These are phyloP conservation scores for Allomyces javanicus DNA, from an alignment of 192 early-diverging fungal genomes.

Conservation along the genomic window DNA sequence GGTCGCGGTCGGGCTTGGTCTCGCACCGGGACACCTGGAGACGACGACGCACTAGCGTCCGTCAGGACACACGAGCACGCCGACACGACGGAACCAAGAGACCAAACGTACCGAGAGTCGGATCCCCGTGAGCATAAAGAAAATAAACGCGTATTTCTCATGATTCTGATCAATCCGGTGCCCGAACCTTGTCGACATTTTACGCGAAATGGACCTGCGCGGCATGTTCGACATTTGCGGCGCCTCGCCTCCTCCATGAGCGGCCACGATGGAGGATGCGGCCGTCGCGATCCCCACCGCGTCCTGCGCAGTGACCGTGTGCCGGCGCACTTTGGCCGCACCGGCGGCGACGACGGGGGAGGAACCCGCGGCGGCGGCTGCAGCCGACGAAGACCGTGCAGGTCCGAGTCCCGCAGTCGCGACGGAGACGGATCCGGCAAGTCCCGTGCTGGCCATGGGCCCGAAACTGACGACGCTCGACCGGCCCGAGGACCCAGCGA, in stretches of 20 bases:
- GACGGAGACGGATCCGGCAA: neutral
- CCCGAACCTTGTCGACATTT: slow-evolving; percentile 15
- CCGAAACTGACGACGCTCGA: too few relatives aligned
- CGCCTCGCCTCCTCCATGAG: too few relatives aligned
- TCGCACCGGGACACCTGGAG: slow-evolving; percentile 46
- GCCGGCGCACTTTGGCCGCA: neutral
- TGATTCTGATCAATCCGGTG: slow-evolving; percentile 87
- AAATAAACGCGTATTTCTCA: slow-evolving; percentile 91
- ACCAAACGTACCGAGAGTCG: slow-evolving; percentile 12
- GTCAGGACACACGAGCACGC: too few relatives aligned
- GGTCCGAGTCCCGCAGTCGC: too few relatives aligned
- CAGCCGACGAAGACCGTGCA: too few relatives aligned
- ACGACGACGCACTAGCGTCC: too few relatives aligned
- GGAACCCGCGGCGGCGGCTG: neutral
- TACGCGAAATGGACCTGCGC: too few relatives aligned
- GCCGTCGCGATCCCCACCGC: too few relatives aligned
- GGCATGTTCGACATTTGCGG: slow-evolving; percentile 7
- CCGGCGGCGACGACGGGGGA: neutral
- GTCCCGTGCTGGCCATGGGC: neutral
- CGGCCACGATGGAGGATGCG: too few relatives aligned
- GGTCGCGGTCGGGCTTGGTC: slow-evolving; percentile 58
- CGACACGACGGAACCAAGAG: too few relatives aligned
- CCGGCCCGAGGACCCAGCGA: too few relatives aligned
- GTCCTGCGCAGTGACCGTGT: neutral
- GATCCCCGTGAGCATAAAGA: slow-evolving; percentile 74